Evolutionary conservation across 768 basidiomycete genomes (phyloP), one percentile per base, ranked within the genome.

Genomic region (Phlegmacium glaucopus): DNA sequence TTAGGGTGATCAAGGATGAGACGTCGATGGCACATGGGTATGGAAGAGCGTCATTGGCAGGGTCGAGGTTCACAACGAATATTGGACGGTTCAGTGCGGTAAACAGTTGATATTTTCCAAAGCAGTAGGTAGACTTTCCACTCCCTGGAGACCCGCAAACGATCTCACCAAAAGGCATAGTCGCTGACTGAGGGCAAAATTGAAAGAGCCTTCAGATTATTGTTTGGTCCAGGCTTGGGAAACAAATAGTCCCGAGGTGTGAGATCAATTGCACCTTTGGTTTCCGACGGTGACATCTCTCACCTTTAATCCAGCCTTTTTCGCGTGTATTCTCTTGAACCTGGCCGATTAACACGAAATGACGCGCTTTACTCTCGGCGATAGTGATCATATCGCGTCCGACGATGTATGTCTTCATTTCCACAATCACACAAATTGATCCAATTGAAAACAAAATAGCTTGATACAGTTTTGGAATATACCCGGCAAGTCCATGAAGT

Each of bases 1-100:
- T 72, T 30, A 98, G 80, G 0, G 87, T 92, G 63, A 99, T 89
- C 45, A 98, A 79, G 0, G 81, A 80, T 1, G 87, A 75, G 42
- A 98, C 87, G 62, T 89, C 83, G 61, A 99, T 73, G 0, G 88
- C 82, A 62, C 92, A 95, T 25, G 93, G 93, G 67, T 98, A 99
- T 17, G 92, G 85, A 25, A 94, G 85, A 48, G 77, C 72, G 47
- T 90, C 85, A 60, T 95, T 94, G 16, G 96, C 96, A 0, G 96
- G 95, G 63, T 99, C 96, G 46, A 99, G 80, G 70, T 98, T 99
- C 49, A 98, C 85, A 52, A 98, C 76, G 29, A 90, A 80, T 37
- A 97, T 85, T 2, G 93, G 92, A 0, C 95, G 82, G 22, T 79
- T 70, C 34, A 98, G 80, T 2, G 93, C 95, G 10, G 82, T 83